Evolutionary conservation across 2,329 filamentous ascomycete genomes (phyloP), one percentile per base, ranked within the genome.

Genomic region (Nemania sp.): DNA sequence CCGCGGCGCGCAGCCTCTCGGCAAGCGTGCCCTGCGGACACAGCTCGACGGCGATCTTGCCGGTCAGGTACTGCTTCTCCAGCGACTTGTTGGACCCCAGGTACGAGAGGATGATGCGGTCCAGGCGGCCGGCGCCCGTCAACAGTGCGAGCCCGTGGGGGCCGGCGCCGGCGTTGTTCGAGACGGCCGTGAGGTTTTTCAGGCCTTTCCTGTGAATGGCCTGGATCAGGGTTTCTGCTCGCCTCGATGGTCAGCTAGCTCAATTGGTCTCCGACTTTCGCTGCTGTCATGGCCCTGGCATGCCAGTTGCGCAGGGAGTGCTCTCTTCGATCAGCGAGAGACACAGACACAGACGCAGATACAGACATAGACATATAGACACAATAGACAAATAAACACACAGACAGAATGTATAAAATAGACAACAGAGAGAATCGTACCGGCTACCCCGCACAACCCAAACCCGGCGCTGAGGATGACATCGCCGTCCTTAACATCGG

Each of bases 381-480:
- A n/a, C n/a, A n/a, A n/a, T n/a, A n/a, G n/a, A n/a, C n/a, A n/a
- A n/a, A n/a, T n/a, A 48, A 18, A 25, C 0, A 46, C 1, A 47
- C 29, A 4, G 43, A 29, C 32, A 11, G 35, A 39, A 39, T 29
- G 25, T 3, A 7, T 29, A 29, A 29, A 7, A 29, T 29, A 7
- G 7, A 29, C 25, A 29, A 29, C 25, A 29, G 25, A 29, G 7
- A 29, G 25, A 29, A 29, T 29, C 78, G 56, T 76, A 87, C 86
- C 84, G 56, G 87, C 86, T 17, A 92, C 88, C 65, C 90, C 90
- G 67, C 89, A 93, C 12, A 94, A 82, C n/a, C 91, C 91, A 73
- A 94, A 94, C 1, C 90, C 91, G 15, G 90, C 88, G 71, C 90
- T 91, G 57, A 94, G 79, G 37, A 94, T 80, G 0, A 85, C 90